phyloP scores from a whole-genome alignment of 495 filamentous ascomycete genomes.

The Letharia lupina region DNA sequence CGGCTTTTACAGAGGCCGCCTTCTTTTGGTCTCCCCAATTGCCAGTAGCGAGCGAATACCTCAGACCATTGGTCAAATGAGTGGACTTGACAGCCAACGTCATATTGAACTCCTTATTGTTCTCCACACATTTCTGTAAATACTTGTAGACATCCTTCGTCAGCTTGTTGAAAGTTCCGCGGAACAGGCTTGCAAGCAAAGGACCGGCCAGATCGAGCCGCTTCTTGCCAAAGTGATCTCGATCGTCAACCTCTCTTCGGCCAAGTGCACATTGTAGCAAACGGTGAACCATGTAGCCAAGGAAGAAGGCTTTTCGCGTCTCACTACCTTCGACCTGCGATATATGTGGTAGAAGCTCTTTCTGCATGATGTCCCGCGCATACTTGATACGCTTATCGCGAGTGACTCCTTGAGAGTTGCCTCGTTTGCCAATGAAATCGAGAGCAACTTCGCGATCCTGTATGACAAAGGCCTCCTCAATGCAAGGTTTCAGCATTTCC shows the following conservation, averaged over 20 bases:
- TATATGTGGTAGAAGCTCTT: slow-evolving; percentile 93
- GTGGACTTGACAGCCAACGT: slow-evolving; percentile 83
- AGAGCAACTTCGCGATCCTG: slow-evolving; percentile 93
- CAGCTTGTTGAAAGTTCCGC: slow-evolving; percentile 74
- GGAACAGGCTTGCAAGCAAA: slow-evolving; percentile 85
- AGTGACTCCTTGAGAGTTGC: slow-evolving; percentile 62
- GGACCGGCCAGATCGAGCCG: slow-evolving; percentile 92
- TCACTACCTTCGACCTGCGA: slow-evolving; percentile 94
- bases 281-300: slow-evolving; percentile 97
- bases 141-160: slow-evolving; percentile 83
- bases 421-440: slow-evolving; percentile 92
- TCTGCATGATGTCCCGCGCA: slow-evolving; percentile 88
- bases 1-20: slow-evolving; percentile 83
- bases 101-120: slow-evolving; percentile 76
- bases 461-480: slow-evolving; percentile 92
- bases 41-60: slow-evolving; percentile 95
- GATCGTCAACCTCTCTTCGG: slow-evolving; percentile 85
- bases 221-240: slow-evolving; percentile 99
- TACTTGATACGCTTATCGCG: slow-evolving; percentile 83
- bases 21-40: slow-evolving; percentile 99
- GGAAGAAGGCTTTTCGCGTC: slow-evolving; percentile 93
- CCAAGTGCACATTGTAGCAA: slow-evolving; percentile 87
- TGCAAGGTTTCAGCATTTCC: slow-evolving; percentile 91
- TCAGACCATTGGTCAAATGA: slow-evolving; percentile 84
- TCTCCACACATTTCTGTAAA: slow-evolving; percentile 84